Evolutionary conservation across 305 asterid genomes (phyloP), one percentile per base, ranked within the genome.

Genomic region (Rubia peregrina): DNA sequence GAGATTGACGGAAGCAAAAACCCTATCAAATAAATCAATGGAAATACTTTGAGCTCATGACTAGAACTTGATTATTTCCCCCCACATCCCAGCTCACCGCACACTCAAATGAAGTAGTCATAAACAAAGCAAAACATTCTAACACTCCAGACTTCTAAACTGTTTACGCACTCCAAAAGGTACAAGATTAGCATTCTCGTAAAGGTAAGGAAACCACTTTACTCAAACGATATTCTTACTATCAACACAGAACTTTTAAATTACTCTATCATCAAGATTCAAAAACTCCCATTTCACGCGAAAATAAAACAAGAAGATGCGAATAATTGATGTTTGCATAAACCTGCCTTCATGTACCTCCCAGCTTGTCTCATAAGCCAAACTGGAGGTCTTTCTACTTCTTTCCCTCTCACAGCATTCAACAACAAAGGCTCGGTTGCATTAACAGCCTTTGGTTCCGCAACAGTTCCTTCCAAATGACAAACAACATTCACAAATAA

Each of bases 351-450:
- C 99, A 94, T 94, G 83, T 94, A 94, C 89, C 99, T 91, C 91
- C 97, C 99, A 64, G 99, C 99, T 85, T 94, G 97, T 77, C 99
- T 87, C 99, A 94, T 94, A 72, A 94, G 99, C 97, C 97, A 94
- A 84, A 94, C 99, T 7, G 99, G 98, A 68, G 99, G 99, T 68
- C 96, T 89, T 65, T 89, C 96, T 2, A 94, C 99, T 61, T 87
- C 91, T 83, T 89, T 87, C 72, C 99, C 99, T 64, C 90, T 82
- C 44, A 83, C 97, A 61, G 99, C 99, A 69, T 88, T 75, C 55
- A 94, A 92, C 69, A 94, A 75, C 86, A 94, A 68, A 56, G 99
- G 97, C 75, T 94, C 97, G 0, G 95, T 83, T 12, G 87, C 83
- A 80, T 72, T 86, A 56, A 85, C 76, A 78, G 86, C 62, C 83